These are phyloP conservation scores for Paecilomyces dactylethromorphus DNA, from an alignment of 2,329 filamentous ascomycete species.

Conservation along the genomic window DNA sequence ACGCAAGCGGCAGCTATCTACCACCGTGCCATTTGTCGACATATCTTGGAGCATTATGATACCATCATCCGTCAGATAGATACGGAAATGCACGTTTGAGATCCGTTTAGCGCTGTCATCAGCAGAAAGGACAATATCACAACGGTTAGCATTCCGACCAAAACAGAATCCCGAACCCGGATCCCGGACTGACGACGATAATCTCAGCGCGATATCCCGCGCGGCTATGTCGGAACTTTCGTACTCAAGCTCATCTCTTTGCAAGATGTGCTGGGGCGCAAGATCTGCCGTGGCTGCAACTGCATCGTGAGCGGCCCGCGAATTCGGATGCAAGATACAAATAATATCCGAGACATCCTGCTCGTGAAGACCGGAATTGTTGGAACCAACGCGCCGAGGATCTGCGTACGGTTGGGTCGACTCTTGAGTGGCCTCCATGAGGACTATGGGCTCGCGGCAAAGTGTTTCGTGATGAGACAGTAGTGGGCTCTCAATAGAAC, in stretches of 20 bases:
- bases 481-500: not conserved
- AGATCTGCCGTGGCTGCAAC: conserved; percentile 51
- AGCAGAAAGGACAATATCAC: conserved; percentile 66
- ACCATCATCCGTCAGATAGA: conserved; percentile 80
- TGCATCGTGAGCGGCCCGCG: conserved; percentile 64
- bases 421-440: conserved; percentile 47
- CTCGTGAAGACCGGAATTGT: conserved; percentile 75
- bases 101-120: conserved; percentile 65
- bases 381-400: conserved; percentile 69
- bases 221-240: conserved; percentile 26
- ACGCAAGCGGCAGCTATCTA: conserved; percentile 65
- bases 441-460: not conserved
- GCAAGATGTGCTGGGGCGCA: conserved; percentile 56
- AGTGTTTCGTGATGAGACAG: not conserved
- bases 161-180: conserved; percentile 73
- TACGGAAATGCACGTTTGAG: conserved; percentile 94
- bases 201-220: conserved; percentile 67
- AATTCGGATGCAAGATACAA: conserved; percentile 77
- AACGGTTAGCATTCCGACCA: conserved; percentile 65
- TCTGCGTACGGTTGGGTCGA: conserved; percentile 77
- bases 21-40: conserved; percentile 92
- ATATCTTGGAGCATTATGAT: conserved; percentile 87
- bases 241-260: conserved; percentile 39
- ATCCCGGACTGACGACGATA: conserved; percentile 67
- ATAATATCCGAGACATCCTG: conserved; percentile 83